Evolutionary conservation across 192 early-diverging fungal species (phyloP), one percentile per base, ranked within the genome.

Genomic region (Spizellomyces sp.): DNA sequence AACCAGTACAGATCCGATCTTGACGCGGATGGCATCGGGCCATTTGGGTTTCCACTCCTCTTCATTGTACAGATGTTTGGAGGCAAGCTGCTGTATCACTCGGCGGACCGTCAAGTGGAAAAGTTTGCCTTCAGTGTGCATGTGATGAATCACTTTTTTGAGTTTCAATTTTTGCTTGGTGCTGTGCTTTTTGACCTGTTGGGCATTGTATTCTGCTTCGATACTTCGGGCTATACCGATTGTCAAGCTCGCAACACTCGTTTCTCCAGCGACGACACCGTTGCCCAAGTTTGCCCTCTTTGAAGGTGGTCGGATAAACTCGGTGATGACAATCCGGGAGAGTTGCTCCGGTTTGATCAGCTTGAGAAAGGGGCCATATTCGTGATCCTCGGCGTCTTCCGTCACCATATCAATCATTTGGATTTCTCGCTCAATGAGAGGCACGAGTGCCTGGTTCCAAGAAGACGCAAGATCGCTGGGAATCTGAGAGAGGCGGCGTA

Each of bases 261-360:
- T 72, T 45, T 43, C 4, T 45, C 70, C 73, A 56, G 42, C 60
- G 48, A n/a, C 79, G 74, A 44, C 58, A 12, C 19, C 85, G 83
- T 69, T 84, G 9, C 61, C 70, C 17, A 57, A 10, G 9, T 65
- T 41, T 17, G 43, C 19, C 42, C 44, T 45, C 42, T 36, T 36
- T 41, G 44, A 47, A 14, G 63, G 83, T 12, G 89, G 71, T 14
- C 92, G 85, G 58, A 96, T 55, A 2, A 94, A 74, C 73, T 94
- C 93, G 8, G 93, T 74, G 58, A 98, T 95, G 15, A 92, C 90
- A 57, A 96, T 92, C 4, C 92, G 83, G 2, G 93, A 87, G 36
- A 96, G 78, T 71, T 92, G 92, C 52, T 91, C 89, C 8, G 92
- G 79, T 9, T 84, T 80, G 0, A 93, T 59, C 15, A 89, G 73